Evolutionary conservation across 2,329 filamentous ascomycete species (phyloP), one percentile per base, ranked within the genome.

Genomic region (Xylariaceae sp.): DNA sequence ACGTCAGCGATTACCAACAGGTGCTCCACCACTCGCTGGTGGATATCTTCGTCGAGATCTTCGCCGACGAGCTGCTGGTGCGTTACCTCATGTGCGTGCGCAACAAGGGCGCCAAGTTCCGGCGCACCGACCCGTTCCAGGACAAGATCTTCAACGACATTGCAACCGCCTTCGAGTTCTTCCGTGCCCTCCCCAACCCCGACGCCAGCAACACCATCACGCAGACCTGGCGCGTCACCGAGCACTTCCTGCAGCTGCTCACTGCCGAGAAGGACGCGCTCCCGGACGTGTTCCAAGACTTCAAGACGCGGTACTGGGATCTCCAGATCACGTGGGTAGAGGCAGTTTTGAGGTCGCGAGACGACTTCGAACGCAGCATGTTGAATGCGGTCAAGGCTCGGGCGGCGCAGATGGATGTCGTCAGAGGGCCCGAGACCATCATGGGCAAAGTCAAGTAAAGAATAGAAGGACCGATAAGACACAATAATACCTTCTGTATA

Each of bases 71-170:
- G 64, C 76, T 98, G 12, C 81, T 98, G 3, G 77, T 89, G 17
- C 78, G 81, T 41, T 98, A 98, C 62, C 76, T 98, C 9, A 77
- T 76, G 28, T 76, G 81, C 28, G 85, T 97, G 19, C 85, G 85
- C 61, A 98, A 98, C 73, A 86, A 85, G 62, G 83, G 83, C 48
- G 88, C 84, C 54, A 90, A 89, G 59, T 94, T 98, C 72, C 81
- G 83, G 44, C 82, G 88, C 45, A 65, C 76, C 27, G 92, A 98
- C 54, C 87, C 87, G 2, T 96, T 89, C 68, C 83, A 84, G 41
- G 88, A 94, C 49, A 94, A 95, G 67, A 83, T 97, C 67, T 88
- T 88, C 65, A 87, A 94, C 64, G 92, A 98, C 60, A 80, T 98
- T 37, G 74, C 88, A 32, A 87, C 87, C 0, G 88, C 88, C 1